Conservation (phyloP, 2,329 filamentous ascomycete species). For the Westerdykella ornata region DNA sequence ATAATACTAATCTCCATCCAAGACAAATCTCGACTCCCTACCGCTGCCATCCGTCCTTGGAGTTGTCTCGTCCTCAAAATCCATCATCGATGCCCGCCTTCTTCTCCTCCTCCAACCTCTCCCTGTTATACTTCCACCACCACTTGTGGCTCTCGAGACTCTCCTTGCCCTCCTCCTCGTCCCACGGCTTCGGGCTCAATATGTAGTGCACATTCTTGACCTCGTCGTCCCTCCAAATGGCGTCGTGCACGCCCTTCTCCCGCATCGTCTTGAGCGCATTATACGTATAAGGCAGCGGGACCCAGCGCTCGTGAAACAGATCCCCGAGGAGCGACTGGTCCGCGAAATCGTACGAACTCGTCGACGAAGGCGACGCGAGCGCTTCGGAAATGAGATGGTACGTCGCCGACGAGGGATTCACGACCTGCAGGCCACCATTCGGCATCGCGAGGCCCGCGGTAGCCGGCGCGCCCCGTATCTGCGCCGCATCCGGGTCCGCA, state of each 20-base stretch:
- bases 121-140: slow-evolving; percentile 52
- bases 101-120: slow-evolving; percentile 46
- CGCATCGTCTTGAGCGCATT: slow-evolving; percentile 57
- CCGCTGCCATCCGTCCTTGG: neutral
- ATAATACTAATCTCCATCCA: too few relatives aligned
- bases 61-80: slow-evolving; percentile 36
- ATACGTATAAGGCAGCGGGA: slow-evolving; percentile 54
- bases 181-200: slow-evolving; percentile 57
- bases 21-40: too few relatives aligned
- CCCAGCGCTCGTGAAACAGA: slow-evolving; percentile 52
- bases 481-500: slow-evolving; percentile 44
- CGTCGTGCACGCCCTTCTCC: slow-evolving; percentile 50
- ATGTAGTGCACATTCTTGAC: slow-evolving; percentile 61
- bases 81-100: slow-evolving; percentile 45
- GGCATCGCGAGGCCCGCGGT: slow-evolving; percentile 51
- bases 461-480: slow-evolving; percentile 46
- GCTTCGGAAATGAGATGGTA: slow-evolving; percentile 49
- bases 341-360: slow-evolving; percentile 54
- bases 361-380: slow-evolving; percentile 42
- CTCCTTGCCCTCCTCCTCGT: slow-evolving; percentile 44
- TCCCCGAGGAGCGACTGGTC: slow-evolving; percentile 55
- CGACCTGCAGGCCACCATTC: slow-evolving; percentile 56
- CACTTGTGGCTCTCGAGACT: slow-evolving; percentile 49
- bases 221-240: slow-evolving; percentile 54
- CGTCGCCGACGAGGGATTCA: slow-evolving; percentile 49